Base-by-base conservation (phyloP, 805 yeast species). In the Barnettozyma botsteinii region DNA sequence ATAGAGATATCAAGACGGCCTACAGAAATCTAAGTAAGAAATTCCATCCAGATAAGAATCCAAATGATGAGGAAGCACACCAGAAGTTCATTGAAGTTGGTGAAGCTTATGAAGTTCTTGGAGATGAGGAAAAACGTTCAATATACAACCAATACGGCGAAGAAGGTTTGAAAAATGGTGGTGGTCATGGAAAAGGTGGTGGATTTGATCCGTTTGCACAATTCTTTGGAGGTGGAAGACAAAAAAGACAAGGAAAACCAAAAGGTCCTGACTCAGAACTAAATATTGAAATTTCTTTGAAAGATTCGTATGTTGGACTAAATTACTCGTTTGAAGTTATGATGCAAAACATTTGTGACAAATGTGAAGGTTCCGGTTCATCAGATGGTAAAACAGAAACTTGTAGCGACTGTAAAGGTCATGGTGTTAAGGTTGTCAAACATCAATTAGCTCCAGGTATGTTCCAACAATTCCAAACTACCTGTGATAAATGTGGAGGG, bases 21-120 rank as follows among this genome's bases (percentile, higher is more conserved):
- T 89, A 89, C 59, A 69, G 95, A 49, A 73, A 77, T 41, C 64
- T 91, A 48, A 80, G 89, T 49, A 82, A 86, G 59, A 85, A 85
- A 56, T 87, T 75, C 62, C 98, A 91, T 57, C 98, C 98, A 2
- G 98, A 91, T 62, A 91, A 91, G 65, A 93, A 91, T 58, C 81
- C 83, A 5, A 83, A 81, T 7, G 76, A 81, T 51, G 87, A 85
- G 8, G 82, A 74, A 22, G 95, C 97, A 1, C 88, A 85, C 49
- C 81, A 83, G 36, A 81, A 76, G 62, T 93, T 89, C 59, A 81
- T 93, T 37, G 95, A 88, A 61, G 75, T 93, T 22, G 95, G 95
- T 13, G 95, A 84, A 55, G 98, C 98, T 0, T 91, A 91, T 60
- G 96, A 88, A 40, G 84, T 87, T 11, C 70, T 88, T 46, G 73